Base-by-base conservation (phyloP, 768 basidiomycete genomes). In the Chalciporus sphaerocephalus region DNA sequence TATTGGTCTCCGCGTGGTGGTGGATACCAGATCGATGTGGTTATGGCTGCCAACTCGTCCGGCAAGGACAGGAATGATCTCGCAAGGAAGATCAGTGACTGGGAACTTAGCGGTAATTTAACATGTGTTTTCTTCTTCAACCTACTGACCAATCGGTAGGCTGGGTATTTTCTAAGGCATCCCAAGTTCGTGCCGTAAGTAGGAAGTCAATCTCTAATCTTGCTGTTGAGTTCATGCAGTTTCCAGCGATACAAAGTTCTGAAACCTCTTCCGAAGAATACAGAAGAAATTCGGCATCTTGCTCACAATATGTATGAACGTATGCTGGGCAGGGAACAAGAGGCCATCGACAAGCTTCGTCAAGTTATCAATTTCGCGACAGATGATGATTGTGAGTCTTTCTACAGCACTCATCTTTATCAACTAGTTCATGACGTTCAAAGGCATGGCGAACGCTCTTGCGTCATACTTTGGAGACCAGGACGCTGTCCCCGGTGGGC, bases 391-490 rank as follows among this genome's bases (percentile, higher is more conserved):
- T 76, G 75, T 70, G 39, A 48, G 62, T 57, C 22, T 33, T 12
- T 13, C 12, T 15, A 27, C 11, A 10, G 11, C 10, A 4, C 38
- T 12, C 11, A 9, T 32, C 9, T 18, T 27, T n/a, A n/a, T n/a
- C n/a, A 17, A 12, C n/a, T 8, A 20, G 33, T 10, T 18, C 17
- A 16, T 40, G 25, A 40, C 24, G 16, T 11, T 39, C 36, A 33
- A 25, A 76, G 74, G 75, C 54, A 62, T 73, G 32, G 67, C 74
- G 11, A 67, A 70, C 17, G 56, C 51, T 18, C 60, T 78, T 3
- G 71, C 74, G 1, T 46, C 50, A 12, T 71, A 76, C 52, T 77
- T 78, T 40, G 74, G 74, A 13, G 71, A 76, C 46, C 49, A 55
- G 18, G 61, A 63, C 24, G 69, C 66, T 6, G 69, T 75, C 1